These are phyloP conservation scores for Hirschfeldia incana DNA, from an alignment of 345 rosid genomes.

Conservation along the genomic window DNA sequence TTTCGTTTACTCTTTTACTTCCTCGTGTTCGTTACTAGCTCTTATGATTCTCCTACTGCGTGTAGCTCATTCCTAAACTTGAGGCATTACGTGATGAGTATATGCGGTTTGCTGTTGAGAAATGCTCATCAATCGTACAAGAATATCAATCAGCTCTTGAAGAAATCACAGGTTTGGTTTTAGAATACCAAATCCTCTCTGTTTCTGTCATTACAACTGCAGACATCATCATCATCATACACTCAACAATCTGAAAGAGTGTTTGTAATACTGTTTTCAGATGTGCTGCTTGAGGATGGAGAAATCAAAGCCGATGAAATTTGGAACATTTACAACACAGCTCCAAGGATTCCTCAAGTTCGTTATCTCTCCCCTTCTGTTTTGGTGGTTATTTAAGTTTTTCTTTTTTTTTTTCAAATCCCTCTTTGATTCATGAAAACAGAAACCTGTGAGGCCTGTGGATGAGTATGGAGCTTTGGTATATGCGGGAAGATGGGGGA, in stretches of 20 bases:
- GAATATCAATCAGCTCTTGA: conserved; percentile 88
- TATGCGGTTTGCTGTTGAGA: conserved; percentile 78
- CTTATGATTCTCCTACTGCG: conserved; percentile 19
- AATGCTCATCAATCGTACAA: conserved; percentile 74
- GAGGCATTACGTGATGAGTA: conserved; percentile 94
- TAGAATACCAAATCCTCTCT: background rate
- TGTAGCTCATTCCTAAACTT: conserved; percentile 86
- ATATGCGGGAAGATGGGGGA: conserved; percentile 53
- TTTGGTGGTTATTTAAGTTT: background rate
- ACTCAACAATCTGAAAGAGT: background rate
- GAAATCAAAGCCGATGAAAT: conserved; percentile 78
- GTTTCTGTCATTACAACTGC: too few species aligned
- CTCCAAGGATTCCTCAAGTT: conserved; percentile 83
- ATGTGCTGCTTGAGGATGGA: conserved; percentile 74
- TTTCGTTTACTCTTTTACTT: background rate
- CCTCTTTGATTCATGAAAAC: conserved; percentile 25
- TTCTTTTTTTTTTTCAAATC: background rate
- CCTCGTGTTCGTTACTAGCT: background rate
- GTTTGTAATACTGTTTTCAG: conserved; percentile 41
- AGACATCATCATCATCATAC: background rate
- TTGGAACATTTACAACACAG: conserved; percentile 72
- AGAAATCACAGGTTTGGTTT: conserved; percentile 70
- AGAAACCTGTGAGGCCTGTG: conserved; percentile 67
- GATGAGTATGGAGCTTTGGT: conserved; percentile 33
- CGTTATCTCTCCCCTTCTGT: background rate